phyloP scores from a whole-genome alignment of 164 flowering plant species.

The Tetracentron sinense region DNA sequence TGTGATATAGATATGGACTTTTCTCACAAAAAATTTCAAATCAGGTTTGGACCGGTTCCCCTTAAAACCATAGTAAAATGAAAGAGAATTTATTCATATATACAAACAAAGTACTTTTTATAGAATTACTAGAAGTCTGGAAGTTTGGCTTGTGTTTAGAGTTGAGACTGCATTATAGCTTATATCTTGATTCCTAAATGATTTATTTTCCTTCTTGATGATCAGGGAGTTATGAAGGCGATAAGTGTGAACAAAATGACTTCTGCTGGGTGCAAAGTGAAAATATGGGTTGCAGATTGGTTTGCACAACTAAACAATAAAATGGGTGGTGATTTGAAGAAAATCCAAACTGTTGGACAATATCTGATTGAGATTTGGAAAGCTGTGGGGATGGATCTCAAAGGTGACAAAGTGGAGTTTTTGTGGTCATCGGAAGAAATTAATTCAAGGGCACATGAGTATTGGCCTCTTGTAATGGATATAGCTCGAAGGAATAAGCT shows the following conservation, averaged over 20 bases:
- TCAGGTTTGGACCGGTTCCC: too few relatives aligned
- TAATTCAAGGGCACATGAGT: conserved; percentile 62
- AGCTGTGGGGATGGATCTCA: conserved; percentile 79
- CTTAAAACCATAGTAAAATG: too few relatives aligned
- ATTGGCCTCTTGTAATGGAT: conserved; percentile 97
- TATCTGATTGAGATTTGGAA: conserved; percentile 94
- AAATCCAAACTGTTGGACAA: conserved; percentile 68
- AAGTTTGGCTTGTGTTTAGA: too few relatives aligned
- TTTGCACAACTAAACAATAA: conserved; percentile 90
- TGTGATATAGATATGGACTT: too few relatives aligned
- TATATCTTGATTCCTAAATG: not conserved
- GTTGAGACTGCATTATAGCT: not conserved
- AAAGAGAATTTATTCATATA: too few relatives aligned
- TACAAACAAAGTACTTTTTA: too few relatives aligned
- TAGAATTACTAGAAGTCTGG: too few relatives aligned
- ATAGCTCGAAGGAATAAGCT: conserved; percentile 85
- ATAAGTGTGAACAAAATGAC: conserved; percentile 84
- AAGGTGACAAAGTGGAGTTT: conserved; percentile 70
- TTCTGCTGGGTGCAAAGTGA: conserved; percentile 76
- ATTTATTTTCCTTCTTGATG: conserved; percentile 4
- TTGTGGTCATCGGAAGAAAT: conserved; percentile 93
- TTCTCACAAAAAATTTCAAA: too few relatives aligned
- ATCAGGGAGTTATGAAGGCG: conserved; percentile 87
- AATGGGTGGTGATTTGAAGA: conserved; percentile 94
- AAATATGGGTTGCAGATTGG: conserved; percentile 98